Percentiles rank a stretch among this genome's conserved stretches.
phyloP scores from a whole-genome alignment of 495 filamentous ascomycete genomes.

The Penicillium maclennaniae region DNA sequence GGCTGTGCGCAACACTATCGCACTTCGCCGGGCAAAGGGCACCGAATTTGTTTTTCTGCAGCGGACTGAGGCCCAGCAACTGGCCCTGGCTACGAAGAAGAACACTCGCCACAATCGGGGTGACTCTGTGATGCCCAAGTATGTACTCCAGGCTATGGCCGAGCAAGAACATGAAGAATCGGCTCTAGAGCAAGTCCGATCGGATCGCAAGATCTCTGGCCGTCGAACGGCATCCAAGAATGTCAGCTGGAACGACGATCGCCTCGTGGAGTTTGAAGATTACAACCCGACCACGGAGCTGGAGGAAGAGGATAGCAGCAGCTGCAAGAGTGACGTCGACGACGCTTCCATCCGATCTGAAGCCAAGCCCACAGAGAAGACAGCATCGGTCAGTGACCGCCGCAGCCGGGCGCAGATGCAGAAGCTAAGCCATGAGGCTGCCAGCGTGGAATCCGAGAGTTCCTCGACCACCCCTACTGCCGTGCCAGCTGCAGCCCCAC shows the following conservation, averaged over 20 bases:
- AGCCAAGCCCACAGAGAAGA: constrained; percentile 21
- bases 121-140: constrained; percentile 44
- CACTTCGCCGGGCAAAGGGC: constrained; percentile 54
- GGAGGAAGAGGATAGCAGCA: constrained; percentile 10
- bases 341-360: constrained; percentile 10
- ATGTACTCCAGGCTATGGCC: constrained; percentile 42
- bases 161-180: constrained; percentile 13
- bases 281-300: constrained; percentile 2
- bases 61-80: constrained; percentile 55
- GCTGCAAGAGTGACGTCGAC: constrained; percentile 13
- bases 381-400: constrained; percentile 23
- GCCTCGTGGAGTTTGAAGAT: constrained; percentile 27
- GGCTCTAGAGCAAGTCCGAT: constrained; percentile 2
- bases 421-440: constrained; percentile 6
- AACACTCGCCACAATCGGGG: constrained; percentile 60
- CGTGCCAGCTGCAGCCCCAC: constrained; percentile 22
- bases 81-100: constrained; percentile 48
- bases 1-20: constrained; percentile 45
- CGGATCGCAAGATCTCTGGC: constrained; percentile 1
- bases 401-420: constrained; percentile 25
- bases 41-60: constrained; percentile 54
- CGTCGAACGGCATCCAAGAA: constrained; percentile 20
- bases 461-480: constrained; percentile 13
- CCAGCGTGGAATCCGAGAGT: constrained; percentile 14
- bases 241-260: constrained; percentile 45